Evolutionary conservation across 768 basidiomycete species (phyloP).

Genomic region (Candolleomyces eurysporus): DNA sequence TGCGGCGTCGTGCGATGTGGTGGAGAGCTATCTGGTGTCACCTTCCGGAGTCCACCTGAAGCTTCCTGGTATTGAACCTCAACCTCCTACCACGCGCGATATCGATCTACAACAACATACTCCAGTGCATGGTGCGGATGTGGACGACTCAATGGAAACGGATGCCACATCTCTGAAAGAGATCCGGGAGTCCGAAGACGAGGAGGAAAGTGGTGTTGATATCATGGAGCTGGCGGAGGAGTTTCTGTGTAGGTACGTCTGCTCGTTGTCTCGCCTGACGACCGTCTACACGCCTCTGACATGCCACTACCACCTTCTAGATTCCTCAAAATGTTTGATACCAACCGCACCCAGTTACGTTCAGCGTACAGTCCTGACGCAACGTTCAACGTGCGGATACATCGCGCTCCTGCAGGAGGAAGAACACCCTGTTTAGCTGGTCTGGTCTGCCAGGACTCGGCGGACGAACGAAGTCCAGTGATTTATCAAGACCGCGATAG

Average conservation of each 20-base stretch:
- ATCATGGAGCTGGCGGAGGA: background rate
- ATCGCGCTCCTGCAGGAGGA: background rate
- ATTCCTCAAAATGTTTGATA: slow-evolving; percentile 3
- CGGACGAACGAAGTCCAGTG: background rate
- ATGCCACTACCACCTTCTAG: background rate
- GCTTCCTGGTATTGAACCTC: no score
- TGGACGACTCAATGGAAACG: background rate
- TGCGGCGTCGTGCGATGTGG: no score
- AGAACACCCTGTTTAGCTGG: background rate
- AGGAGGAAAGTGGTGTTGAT: background rate
- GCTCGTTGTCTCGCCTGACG: background rate
- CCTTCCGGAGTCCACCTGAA: no score
- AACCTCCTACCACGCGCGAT: no score
- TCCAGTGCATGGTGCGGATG: no score
- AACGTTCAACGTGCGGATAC: background rate
- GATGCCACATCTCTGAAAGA: background rate
- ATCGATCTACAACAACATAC: no score
- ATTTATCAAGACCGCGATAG: background rate
- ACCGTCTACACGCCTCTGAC: background rate
- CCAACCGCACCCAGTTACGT: background rate
- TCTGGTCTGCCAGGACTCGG: background rate
- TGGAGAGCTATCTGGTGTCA: no score
- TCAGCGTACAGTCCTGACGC: slow-evolving; percentile 1
- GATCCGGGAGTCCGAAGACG: background rate
- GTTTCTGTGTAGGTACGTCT: background rate